Percentiles rank a stretch among this genome's conserved stretches.
phyloP scores from a whole-genome alignment of 139 green algal species.

The Coccomyxa sp. region DNA sequence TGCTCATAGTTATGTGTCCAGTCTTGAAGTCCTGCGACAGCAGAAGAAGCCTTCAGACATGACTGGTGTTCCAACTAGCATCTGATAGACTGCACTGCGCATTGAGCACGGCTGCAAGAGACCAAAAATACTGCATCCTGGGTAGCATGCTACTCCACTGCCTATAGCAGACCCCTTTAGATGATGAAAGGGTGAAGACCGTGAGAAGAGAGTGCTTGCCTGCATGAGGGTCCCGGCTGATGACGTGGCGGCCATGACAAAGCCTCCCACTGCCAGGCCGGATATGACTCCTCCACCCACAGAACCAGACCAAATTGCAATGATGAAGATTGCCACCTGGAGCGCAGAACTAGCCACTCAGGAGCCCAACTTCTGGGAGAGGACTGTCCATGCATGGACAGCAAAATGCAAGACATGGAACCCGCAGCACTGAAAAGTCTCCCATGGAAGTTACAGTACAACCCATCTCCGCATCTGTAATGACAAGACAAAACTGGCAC shows the following conservation, averaged over 20 bases:
- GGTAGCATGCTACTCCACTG: not conserved
- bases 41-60: not conserved
- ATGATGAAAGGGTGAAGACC: not conserved
- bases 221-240: slow-evolving; percentile 22
- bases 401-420: no score
- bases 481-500: no score
- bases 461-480: no score
- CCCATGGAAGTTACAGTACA: no score
- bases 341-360: no score
- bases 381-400: no score
- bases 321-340: slow-evolving; percentile 50
- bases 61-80: not conserved
- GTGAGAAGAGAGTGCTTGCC: not conserved
- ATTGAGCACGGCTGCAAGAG: no score
- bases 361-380: no score
- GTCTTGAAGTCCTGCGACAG: slow-evolving; percentile 35
- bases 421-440: no score
- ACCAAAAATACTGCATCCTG: no score
- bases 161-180: not conserved
- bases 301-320: slow-evolving; percentile 35
- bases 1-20: slow-evolving; percentile 29
- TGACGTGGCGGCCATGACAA: slow-evolving; percentile 25
- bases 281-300: slow-evolving; percentile 23
- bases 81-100: not conserved
- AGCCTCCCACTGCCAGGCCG: slow-evolving; percentile 27